phyloP scores from a whole-genome alignment of 169 alveolate genomes.

The Eimeria sp. region DNA sequence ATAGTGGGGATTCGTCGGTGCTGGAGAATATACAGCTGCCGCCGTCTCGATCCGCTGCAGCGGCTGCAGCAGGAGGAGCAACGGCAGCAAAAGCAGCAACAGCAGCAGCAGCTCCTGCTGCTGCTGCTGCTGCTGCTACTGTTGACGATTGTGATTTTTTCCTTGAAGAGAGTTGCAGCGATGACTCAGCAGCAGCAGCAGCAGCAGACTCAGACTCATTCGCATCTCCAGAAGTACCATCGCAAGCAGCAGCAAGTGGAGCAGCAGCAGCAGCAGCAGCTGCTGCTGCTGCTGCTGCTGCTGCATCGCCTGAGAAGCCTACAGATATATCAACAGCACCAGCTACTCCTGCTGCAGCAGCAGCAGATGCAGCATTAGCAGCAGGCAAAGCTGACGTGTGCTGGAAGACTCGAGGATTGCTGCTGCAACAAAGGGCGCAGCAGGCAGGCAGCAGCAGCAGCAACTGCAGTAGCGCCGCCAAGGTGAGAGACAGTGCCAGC shows the following conservation, averaged over 20 bases:
- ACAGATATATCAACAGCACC: too few species aligned
- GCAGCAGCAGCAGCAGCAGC: conserved; percentile 47
- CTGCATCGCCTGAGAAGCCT: background rate
- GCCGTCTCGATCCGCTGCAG: background rate
- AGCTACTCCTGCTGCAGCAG: background rate
- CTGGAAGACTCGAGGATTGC: too few species aligned
- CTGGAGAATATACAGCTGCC: background rate
- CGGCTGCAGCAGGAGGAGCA: background rate
- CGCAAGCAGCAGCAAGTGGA: background rate
- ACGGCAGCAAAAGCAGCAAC: conserved; percentile 32
- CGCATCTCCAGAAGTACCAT: background rate
- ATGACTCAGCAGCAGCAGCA: background rate
- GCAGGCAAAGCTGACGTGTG: too few species aligned
- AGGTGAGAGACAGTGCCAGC: background rate
- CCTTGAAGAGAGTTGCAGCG: background rate
- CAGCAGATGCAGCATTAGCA: too few species aligned
- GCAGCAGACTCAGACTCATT: background rate
- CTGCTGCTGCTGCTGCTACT: conserved; percentile 26
- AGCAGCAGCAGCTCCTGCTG: background rate
- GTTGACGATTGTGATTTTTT: background rate
- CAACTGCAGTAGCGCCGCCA: conserved; percentile 50
- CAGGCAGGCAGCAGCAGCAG: background rate
- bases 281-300: conserved; percentile 27
- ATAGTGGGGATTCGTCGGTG: background rate
- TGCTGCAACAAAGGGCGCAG: background rate